Evolutionary conservation across 208 protist species (phyloP), one percentile per base, ranked within the genome.

Genomic region (Entamoeba nuttalli): DNA sequence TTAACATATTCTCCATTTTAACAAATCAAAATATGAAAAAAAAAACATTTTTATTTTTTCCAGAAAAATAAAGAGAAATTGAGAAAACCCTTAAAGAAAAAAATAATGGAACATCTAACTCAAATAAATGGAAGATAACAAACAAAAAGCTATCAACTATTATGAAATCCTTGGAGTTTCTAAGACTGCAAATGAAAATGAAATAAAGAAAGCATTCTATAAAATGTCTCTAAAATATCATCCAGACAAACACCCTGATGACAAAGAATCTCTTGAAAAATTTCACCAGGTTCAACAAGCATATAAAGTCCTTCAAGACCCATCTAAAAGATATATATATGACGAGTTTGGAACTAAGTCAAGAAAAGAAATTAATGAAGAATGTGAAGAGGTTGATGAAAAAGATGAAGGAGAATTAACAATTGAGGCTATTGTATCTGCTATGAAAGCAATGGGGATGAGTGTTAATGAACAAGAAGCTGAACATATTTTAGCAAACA

Each of bases 281-380:
- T 95, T 69, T 3, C 55, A 62, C 21, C 0, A 95, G 15, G 48
- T 95, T 25, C 14, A 52, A 44, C 3, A 44, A 19, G 95, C 95
- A 52, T 93, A 95, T 93, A 71, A 95, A 95, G 62, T 93, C 17
- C 52, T 95, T 30, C 51, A 62, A 51, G 57, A 95, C n/a, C 9
- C 71, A 21, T 53, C 71, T 52, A 84, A 93, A 14, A 44, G 62
- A 15, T 35, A 44, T 51, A 73, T 95, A 2, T 95, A 95, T 71
- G 95, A 95, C 14, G 19, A 35, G 41, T 30, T 41, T 30, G 95
- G 95, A 30, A 41, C 71, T 51, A 71, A 84, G 5, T 62, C 52
- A 15, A 44, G 50, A 35, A 73, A 95, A 48, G 62, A 84, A 35
- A 84, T 84, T 84, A 41, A 62, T 48, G 5, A 50, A 52, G 35